Evolutionary conservation across 768 basidiomycete species (phyloP), one percentile per base, ranked within the genome.

Genomic region (Lenzites betulinus): DNA sequence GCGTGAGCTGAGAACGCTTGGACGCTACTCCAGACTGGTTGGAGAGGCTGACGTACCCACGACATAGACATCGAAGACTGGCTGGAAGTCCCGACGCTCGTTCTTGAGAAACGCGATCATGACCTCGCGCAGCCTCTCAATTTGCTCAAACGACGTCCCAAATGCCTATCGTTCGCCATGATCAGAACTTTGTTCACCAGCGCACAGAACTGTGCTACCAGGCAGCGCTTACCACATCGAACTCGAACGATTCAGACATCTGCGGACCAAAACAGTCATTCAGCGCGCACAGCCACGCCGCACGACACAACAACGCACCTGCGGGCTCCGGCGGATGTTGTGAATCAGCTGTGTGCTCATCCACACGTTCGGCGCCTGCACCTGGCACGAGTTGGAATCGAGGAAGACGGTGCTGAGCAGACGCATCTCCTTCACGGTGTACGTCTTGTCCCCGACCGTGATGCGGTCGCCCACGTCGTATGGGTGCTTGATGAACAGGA

Each of bases 381-480:
- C 86, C 26, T 77, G 72, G 39, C 81, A 80, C 25, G 82, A 83
- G 58, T 81, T 80, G 25, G 58, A 71, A 69, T 92, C 85, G 48
- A 89, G 69, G 72, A 93, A 85, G 41, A 91, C 76, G 8, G 89
- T 92, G 56, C 85, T 90, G 57, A 95, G 80, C 30, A 97, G 80
- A 28, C 88, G 81, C 72, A 97, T 95, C 73, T 95, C 92, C 69
- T 90, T 91, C 61, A 96, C 92, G 0, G 89, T 90, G 71, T 90
- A 94, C 8, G 69, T 76, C 35, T 80, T 76, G 26, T 77, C 78
- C 54, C 77, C 60, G 47, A 88, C 62, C 51, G 74, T 75, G 51
- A 95, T 81, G 47, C 88, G 76, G 74, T 93, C 92, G 25, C 89
- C 89, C 25, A 92, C 90, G 72, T 92, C 90, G 77, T 87, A 90